phyloP scores from a whole-genome alignment of 805 yeast species.

The Starmerella bacillaris region DNA sequence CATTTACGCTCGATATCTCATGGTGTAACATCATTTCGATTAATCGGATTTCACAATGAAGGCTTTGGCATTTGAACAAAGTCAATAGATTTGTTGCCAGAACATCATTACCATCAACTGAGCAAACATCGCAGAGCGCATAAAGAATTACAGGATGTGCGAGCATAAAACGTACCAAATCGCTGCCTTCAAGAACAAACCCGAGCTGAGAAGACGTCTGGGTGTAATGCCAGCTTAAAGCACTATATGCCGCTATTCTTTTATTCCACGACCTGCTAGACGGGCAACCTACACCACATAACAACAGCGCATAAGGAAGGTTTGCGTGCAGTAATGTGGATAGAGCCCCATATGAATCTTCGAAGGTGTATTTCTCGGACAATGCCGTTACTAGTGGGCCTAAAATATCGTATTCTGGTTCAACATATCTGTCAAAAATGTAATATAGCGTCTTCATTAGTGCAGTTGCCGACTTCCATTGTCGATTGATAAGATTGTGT shows the following conservation, averaged over 20 bases:
- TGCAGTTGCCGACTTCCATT: not conserved
- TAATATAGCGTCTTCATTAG: slow-evolving; percentile 1
- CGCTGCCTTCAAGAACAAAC: slow-evolving; percentile 1
- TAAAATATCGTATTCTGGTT: not conserved
- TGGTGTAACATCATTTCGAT: slow-evolving; percentile 1
- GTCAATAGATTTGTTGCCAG: not conserved
- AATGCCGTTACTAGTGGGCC: not conserved
- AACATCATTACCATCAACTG: slow-evolving; percentile 1
- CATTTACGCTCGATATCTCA: not conserved
- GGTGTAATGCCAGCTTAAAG: slow-evolving; percentile 1
- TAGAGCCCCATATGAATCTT: not conserved
- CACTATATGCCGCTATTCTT: not conserved
- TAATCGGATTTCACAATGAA: not conserved
- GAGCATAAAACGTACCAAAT: not conserved
- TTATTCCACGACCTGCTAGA: not conserved
- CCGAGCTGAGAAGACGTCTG: not conserved
- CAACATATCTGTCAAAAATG: not conserved
- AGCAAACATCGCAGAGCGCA: slow-evolving; percentile 1
- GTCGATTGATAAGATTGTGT: not conserved
- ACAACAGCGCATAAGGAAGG: not conserved
- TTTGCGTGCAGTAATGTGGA: not conserved
- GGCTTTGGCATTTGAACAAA: not conserved
- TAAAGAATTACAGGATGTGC: not conserved
- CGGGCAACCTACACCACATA: slow-evolving; percentile 1
- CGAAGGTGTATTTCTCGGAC: not conserved